phyloP scores from a whole-genome alignment of 164 flowering plant genomes.

The Euptelea pleiosperma region DNA sequence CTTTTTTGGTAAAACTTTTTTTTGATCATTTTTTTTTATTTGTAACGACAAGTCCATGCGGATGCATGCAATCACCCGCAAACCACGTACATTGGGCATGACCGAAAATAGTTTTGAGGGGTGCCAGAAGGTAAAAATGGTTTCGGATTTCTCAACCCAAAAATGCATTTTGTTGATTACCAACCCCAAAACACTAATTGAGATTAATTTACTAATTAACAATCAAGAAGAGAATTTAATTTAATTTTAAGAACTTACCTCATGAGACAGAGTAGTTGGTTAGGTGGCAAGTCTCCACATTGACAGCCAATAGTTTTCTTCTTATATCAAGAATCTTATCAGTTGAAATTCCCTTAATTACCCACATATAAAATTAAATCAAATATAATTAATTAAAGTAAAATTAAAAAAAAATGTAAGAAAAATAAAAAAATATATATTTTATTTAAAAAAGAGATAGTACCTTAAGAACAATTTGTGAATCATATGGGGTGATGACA shows the following conservation, averaged over 20 bases:
- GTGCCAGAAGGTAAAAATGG: too few relatives aligned
- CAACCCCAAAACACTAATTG: too few relatives aligned
- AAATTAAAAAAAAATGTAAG: neutral
- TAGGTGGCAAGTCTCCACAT: slow-evolving; percentile 85
- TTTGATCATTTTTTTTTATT: too few relatives aligned
- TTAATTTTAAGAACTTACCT: slow-evolving; percentile 54
- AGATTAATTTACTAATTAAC: too few relatives aligned
- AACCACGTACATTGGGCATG: too few relatives aligned
- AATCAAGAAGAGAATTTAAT: too few relatives aligned
- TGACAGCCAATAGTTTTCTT: slow-evolving; percentile 57
- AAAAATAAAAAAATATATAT: neutral
- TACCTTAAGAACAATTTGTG: slow-evolving; percentile 81
- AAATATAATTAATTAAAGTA: neutral
- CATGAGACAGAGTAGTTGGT: slow-evolving; percentile 92
- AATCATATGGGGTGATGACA: slow-evolving; percentile 75
- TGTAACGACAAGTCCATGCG: too few relatives aligned
- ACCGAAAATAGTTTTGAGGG: too few relatives aligned
- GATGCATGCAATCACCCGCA: too few relatives aligned
- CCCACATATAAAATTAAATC: neutral
- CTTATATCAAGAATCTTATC: slow-evolving; percentile 87
- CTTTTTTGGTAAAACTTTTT: too few relatives aligned
- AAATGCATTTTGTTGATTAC: too few relatives aligned
- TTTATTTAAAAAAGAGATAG: neutral
- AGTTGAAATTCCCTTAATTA: slow-evolving; percentile 85
- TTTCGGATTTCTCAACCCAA: too few relatives aligned